Conservation (phyloP, 164 flowering plant species). For the Vitis labrusca region DNA sequence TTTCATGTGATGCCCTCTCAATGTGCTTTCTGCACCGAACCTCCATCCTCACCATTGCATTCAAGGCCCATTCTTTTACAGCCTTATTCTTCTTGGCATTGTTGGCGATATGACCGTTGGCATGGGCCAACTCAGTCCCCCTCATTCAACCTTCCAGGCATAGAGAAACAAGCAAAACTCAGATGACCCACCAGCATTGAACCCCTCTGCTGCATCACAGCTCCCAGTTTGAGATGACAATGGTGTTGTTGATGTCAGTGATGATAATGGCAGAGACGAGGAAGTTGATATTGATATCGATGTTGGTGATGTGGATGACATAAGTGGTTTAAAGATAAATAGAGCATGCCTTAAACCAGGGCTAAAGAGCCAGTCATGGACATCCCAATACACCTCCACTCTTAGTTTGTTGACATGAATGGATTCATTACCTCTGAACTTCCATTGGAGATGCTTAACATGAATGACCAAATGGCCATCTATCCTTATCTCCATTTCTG, state of each 20-base stretch:
- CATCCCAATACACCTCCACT: constrained; percentile 77
- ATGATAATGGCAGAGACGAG: constrained; percentile 22
- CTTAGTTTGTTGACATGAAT: constrained; percentile 44
- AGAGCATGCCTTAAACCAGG: constrained; percentile 68
- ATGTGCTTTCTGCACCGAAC: constrained; percentile 15
- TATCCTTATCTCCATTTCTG: constrained; percentile 71
- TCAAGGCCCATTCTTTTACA: constrained; percentile 6
- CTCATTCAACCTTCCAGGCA: constrained; percentile 70
- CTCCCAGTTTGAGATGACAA: constrained; percentile 33
- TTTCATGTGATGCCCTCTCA: constrained; percentile 23
- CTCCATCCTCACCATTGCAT: constrained; percentile 6
- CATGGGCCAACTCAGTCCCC: neutral
- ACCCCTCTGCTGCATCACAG: constrained; percentile 32
- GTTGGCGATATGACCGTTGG: neutral
- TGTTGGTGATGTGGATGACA: constrained; percentile 26
- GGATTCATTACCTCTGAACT: constrained; percentile 70
- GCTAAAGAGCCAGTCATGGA: constrained; percentile 77
- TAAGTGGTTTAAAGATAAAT: constrained; percentile 61
- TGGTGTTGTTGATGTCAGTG: constrained; percentile 28
- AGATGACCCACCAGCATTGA: constrained; percentile 33
- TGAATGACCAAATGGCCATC: constrained; percentile 62
- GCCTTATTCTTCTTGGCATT: constrained; percentile 7
- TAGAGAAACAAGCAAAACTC: constrained; percentile 69
- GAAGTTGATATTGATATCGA: constrained; percentile 17
- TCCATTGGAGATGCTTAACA: constrained; percentile 77